Conservation (phyloP, 306 rosid genomes). For the Gynostemma pentaphyllum region DNA sequence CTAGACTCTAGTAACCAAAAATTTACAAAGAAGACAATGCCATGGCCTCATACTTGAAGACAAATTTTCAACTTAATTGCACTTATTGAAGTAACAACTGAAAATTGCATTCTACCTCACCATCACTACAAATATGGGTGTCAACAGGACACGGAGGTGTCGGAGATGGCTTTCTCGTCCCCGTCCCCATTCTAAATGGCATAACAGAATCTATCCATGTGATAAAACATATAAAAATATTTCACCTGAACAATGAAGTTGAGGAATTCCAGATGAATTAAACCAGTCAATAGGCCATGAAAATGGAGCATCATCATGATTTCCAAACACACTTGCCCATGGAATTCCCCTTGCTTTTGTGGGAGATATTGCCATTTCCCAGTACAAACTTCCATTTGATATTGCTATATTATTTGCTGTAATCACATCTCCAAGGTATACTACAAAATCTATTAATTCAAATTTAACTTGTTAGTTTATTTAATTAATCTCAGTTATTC, state of each 20-base stretch:
- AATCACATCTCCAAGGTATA: constrained; percentile 79
- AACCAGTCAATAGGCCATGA: constrained; percentile 82
- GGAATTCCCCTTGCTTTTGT: constrained; percentile 57
- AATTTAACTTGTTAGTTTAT: constrained; percentile 6
- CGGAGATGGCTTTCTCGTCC: no score
- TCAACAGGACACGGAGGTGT: no score
- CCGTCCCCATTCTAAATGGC: no score
- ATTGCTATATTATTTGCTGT: constrained; percentile 70
- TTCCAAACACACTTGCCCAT: constrained; percentile 73
- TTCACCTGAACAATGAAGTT: constrained; percentile 50
- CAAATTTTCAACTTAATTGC: no score
- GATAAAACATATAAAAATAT: background rate
- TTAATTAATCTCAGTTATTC: background rate
- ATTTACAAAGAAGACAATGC: no score
- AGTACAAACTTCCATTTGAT: constrained; percentile 62
- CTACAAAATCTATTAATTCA: constrained; percentile 56
- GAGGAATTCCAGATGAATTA: constrained; percentile 57
- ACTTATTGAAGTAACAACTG: no score
- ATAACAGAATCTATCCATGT: background rate
- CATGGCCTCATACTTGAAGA: no score
- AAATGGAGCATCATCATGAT: constrained; percentile 80
- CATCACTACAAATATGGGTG: no score
- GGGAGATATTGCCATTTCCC: constrained; percentile 72
- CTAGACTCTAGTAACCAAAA: no score
- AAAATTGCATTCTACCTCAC: no score